Percentiles rank a stretch among this genome's conserved stretches.
Evolutionary conservation across 257 asterid genomes (phyloP).

Genomic region (Nicotiana tomentosiformis): DNA sequence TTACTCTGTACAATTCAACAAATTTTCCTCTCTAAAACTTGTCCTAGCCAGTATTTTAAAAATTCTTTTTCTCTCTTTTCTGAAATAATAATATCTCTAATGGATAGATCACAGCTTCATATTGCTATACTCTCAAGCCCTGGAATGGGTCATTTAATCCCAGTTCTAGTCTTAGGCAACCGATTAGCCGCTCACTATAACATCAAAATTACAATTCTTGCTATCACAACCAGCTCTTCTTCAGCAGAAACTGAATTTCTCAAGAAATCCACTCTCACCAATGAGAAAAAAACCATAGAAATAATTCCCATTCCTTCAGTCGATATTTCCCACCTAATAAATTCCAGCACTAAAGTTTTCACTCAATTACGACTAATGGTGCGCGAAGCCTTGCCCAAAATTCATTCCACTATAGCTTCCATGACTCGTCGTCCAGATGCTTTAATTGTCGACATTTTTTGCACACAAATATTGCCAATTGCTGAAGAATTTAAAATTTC

Average conservation of each 20-base stretch:
- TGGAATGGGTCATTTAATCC: not conserved
- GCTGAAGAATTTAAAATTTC: constrained; percentile 15
- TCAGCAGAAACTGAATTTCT: not conserved
- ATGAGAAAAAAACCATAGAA: not conserved
- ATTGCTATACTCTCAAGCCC: constrained; percentile 22
- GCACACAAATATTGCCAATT: not conserved
- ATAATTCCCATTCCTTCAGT: constrained; percentile 7
- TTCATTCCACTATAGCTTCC: not conserved
- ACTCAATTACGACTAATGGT: not conserved
- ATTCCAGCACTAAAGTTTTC: not conserved
- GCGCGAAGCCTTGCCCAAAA: not conserved
- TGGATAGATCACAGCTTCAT: constrained; percentile 16
- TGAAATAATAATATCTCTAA: not conserved
- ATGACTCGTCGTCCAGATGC: constrained; percentile 10
- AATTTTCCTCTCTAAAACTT: not conserved
- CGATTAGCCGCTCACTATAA: constrained; percentile 1
- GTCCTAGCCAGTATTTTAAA: not conserved
- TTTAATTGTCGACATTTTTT: constrained; percentile 16
- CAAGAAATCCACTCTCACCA: not conserved
- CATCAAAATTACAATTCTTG: constrained; percentile 13
- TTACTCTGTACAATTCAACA: not conserved
- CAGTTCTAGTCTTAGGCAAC: constrained; percentile 9
- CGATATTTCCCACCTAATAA: not conserved
- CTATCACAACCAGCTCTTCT: constrained; percentile 9
- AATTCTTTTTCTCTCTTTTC: not conserved